Percentiles rank a stretch among this genome's conserved stretches.
Conservation (phyloP, 371 early-diverging fungal species). For the Mortierella sp. region DNA sequence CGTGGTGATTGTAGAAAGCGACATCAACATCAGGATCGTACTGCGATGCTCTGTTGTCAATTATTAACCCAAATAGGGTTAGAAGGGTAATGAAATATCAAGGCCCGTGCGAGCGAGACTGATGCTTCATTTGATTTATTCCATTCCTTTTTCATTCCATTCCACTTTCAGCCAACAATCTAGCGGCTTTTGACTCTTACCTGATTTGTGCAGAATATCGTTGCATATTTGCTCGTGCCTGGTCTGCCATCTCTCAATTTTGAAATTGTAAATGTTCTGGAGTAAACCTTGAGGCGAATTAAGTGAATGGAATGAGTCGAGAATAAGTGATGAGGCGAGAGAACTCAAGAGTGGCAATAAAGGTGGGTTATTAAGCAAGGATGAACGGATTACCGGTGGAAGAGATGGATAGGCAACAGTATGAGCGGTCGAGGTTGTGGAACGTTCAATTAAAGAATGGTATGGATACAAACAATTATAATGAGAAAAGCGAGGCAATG, state of each 20-base stretch:
- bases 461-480: neutral
- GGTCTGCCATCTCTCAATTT: slow-evolving; percentile 7
- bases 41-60: slow-evolving; percentile 24
- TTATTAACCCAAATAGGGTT: neutral
- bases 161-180: neutral
- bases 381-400: no score
- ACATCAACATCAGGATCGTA: slow-evolving; percentile 34
- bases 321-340: neutral
- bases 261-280: neutral
- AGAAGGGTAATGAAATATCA: neutral
- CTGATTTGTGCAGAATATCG: slow-evolving; percentile 38
- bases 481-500: neutral
- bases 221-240: slow-evolving; percentile 5
- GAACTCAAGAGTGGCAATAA: neutral
- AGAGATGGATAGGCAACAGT: neutral
- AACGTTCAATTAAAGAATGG: neutral
- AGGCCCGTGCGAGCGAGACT: slow-evolving; percentile 2
- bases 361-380: no score
- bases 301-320: neutral
- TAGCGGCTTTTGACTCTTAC: slow-evolving; percentile 9
- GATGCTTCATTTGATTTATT: neutral
- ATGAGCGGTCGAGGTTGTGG: neutral
- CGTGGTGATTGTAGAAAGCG: slow-evolving; percentile 19
- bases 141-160: neutral
- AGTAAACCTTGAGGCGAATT: no score